phyloP scores from a whole-genome alignment of 2,329 filamentous ascomycete species.

The Coccinonectria pachysandricola region DNA sequence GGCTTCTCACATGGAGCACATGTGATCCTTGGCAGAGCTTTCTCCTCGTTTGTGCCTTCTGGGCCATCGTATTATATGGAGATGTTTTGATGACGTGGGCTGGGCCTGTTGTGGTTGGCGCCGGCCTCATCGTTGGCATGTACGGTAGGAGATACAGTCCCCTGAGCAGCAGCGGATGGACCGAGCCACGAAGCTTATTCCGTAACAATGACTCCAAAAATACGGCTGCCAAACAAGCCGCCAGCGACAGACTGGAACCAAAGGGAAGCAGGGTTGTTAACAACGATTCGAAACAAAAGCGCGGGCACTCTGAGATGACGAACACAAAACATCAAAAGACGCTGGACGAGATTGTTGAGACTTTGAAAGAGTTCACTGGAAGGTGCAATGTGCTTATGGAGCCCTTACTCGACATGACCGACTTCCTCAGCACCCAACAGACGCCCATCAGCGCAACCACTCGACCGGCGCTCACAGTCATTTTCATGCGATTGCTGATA shows the following conservation, averaged over 20 bases:
- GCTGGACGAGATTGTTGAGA: conserved; percentile 93
- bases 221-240: conserved; percentile 6
- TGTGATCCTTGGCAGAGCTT: conserved; percentile 97
- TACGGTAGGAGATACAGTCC: conserved; percentile 85
- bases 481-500: conserved; percentile 81
- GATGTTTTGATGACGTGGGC: conserved; percentile 71
- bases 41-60: conserved; percentile 73
- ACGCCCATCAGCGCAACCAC: conserved; percentile 89
- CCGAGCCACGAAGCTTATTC: conserved; percentile 33
- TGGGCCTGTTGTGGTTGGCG: conserved; percentile 73
- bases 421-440: conserved; percentile 84
- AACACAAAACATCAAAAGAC: conserved; percentile 81
- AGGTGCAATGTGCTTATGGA: conserved; percentile 88
- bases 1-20: conserved; percentile 86
- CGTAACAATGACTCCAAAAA: conserved; percentile 17
- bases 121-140: conserved; percentile 79
- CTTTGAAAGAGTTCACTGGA: conserved; percentile 78
- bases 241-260: conserved; percentile 12
- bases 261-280: conserved; percentile 14
- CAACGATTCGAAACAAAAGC: conserved; percentile 28
- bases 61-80: conserved; percentile 78
- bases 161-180: conserved; percentile 73
- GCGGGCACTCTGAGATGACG: conserved; percentile 45
- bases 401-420: conserved; percentile 77
- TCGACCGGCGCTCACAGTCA: conserved; percentile 73